Evolutionary conservation across 306 rosid species (phyloP).

Genomic region (Quercus gilva): DNA sequence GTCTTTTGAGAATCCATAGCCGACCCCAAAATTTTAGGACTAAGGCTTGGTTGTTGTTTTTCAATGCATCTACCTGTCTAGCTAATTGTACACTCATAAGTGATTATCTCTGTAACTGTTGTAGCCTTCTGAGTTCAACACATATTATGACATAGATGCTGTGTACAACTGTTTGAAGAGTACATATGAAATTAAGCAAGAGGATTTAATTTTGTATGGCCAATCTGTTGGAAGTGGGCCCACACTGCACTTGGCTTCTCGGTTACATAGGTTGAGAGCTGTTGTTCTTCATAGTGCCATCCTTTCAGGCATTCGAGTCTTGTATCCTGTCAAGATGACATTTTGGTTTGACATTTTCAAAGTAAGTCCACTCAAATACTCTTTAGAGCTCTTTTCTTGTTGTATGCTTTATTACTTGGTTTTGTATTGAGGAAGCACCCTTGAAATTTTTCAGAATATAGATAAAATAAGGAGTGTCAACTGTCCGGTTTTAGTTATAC

Average conservation of each 20-base stretch:
- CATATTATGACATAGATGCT: conserved; percentile 88
- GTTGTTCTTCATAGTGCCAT: conserved; percentile 98
- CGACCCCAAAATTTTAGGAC: too few relatives aligned
- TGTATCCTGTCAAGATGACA: conserved; percentile 90
- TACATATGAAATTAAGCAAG: conserved; percentile 75
- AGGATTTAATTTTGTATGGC: conserved; percentile 85
- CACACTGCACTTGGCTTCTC: conserved; percentile 80
- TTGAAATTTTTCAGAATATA: conserved; percentile 63
- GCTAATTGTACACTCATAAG: conserved; percentile 13
- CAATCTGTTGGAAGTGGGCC: conserved; percentile 99
- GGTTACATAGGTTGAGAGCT: conserved; percentile 72
- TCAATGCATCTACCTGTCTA: conserved; percentile 7
- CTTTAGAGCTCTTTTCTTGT: conserved; percentile 3
- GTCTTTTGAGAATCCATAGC: too few relatives aligned
- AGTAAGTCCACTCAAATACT: conserved; percentile 45
- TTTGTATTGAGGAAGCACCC: conserved; percentile 35
- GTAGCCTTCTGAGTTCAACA: conserved; percentile 95
- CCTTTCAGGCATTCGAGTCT: conserved; percentile 90
- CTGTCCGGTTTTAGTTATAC: conserved; percentile 90
- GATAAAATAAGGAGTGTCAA: conserved; percentile 86
- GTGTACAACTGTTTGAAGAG: conserved; percentile 89
- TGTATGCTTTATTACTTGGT: not conserved
- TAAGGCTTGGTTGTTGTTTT: too few relatives aligned
- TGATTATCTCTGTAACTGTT: conserved; percentile 29
- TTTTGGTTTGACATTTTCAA: conserved; percentile 98